These are phyloP conservation scores for Grigorovia transvaalensis DNA, from an alignment of 805 yeast genomes.

Conservation along the genomic window DNA sequence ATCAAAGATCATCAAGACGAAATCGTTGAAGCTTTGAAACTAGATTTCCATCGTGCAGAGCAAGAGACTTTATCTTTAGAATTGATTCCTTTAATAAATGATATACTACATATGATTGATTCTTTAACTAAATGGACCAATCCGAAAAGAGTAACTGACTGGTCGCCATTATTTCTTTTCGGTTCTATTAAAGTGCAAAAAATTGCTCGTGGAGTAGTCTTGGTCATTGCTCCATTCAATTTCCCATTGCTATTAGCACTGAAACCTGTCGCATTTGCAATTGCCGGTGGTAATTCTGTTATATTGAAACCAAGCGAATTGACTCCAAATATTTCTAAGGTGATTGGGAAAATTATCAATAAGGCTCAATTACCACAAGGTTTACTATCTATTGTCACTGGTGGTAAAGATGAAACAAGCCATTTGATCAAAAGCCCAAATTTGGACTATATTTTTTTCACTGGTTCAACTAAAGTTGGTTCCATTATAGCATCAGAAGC, in stretches of 20 bases:
- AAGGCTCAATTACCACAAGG: conserved; percentile 41
- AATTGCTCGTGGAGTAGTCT: conserved; percentile 52
- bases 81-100: conserved; percentile 39
- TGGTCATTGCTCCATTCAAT: conserved; percentile 42
- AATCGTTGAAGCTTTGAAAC: conserved; percentile 45
- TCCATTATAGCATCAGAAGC: conserved; percentile 69
- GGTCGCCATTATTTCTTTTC: conserved; percentile 22
- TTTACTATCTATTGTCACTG: conserved; percentile 56
- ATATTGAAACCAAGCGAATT: conserved; percentile 68
- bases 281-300: conserved; percentile 79
- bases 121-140: conserved; percentile 52
- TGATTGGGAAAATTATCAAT: conserved; percentile 46
- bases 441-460: conserved; percentile 76
- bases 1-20: conserved; percentile 47
- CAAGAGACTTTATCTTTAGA: conserved; percentile 59
- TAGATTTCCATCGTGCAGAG: conserved; percentile 58
- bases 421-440: conserved; percentile 44
- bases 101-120: conserved; percentile 48
- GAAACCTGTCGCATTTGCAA: conserved; percentile 63
- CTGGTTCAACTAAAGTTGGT: conserved; percentile 76
- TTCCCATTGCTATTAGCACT: conserved; percentile 49
- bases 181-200: conserved; percentile 33
- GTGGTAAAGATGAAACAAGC: conserved; percentile 57
- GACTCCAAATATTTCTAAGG: conserved; percentile 49
- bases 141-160: conserved; percentile 30